Evolutionary conservation across 2,329 filamentous ascomycete genomes (phyloP).

Genomic region (Phialemoniopsis sp.): DNA sequence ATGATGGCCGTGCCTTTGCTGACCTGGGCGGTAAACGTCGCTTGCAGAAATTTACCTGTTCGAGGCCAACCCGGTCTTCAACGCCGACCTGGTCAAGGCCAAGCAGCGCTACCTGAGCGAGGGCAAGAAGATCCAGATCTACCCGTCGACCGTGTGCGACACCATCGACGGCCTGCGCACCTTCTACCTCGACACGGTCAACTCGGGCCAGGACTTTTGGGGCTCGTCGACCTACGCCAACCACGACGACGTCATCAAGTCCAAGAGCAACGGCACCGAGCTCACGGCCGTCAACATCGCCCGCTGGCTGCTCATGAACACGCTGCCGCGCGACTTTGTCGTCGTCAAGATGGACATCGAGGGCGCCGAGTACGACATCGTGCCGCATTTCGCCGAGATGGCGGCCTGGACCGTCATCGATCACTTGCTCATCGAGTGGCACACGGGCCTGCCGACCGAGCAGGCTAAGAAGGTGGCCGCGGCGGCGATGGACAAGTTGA

Average conservation of each 20-base stretch:
- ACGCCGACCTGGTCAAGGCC: slow-evolving; percentile 4
- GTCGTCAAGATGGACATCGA: slow-evolving; percentile 13
- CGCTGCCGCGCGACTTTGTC: slow-evolving; percentile 10
- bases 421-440: slow-evolving; percentile 6
- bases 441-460: neutral
- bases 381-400: slow-evolving; percentile 6
- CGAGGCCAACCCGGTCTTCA: slow-evolving; percentile 10
- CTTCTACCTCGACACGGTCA: slow-evolving; percentile 9
- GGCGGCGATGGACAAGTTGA: no score
- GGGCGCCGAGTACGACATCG: slow-evolving; percentile 8
- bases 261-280: slow-evolving; percentile 7
- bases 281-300: slow-evolving; percentile 7
- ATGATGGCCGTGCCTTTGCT: no score
- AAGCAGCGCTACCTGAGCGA: slow-evolving; percentile 1
- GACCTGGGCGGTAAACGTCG: neutral
- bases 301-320: slow-evolving; percentile 10
- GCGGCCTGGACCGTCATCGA: slow-evolving; percentile 6
- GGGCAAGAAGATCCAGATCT: slow-evolving; percentile 5
- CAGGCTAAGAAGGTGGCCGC: neutral
- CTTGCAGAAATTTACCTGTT: slow-evolving; percentile 9
- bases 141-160: slow-evolving; percentile 8
- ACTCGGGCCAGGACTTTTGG: slow-evolving; percentile 6
- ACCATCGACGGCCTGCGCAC: slow-evolving; percentile 6
- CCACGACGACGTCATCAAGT: slow-evolving; percentile 7
- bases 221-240: slow-evolving; percentile 8